Evolutionary conservation across 768 basidiomycete genomes (phyloP).

Genomic region (Tylopilus balloui): DNA sequence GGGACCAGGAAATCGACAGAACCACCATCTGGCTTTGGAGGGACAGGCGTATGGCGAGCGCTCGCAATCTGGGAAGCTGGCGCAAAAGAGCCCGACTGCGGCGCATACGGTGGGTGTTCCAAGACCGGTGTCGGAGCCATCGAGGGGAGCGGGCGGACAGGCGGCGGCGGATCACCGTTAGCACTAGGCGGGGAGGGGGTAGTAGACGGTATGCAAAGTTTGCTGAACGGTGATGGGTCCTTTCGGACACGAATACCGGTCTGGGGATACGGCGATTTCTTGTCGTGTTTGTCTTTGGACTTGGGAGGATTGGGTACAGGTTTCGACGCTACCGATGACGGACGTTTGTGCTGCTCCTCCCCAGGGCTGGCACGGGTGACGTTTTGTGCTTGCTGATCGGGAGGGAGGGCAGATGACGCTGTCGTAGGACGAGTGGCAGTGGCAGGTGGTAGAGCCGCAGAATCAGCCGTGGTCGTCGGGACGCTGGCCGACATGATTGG

Average conservation of each 20-base stretch:
- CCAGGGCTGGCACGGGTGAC: not conserved
- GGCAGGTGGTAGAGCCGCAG: not conserved
- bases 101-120: constrained; percentile 13
- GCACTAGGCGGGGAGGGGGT: constrained; percentile 11
- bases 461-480: not conserved
- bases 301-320: constrained; percentile 20
- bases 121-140: constrained; percentile 9
- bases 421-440: not conserved
- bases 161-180: constrained; percentile 8
- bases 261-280: constrained; percentile 40
- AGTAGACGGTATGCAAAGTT: constrained; percentile 3
- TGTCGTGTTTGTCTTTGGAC: constrained; percentile 39
- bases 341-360: constrained; percentile 16
- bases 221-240: constrained; percentile 23
- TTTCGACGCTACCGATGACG: constrained; percentile 9
- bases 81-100: constrained; percentile 11
- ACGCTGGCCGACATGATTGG: constrained; percentile 25
- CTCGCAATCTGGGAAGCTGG: constrained; percentile 3
- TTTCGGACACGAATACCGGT: constrained; percentile 47
- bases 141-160: constrained; percentile 9
- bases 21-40: constrained; percentile 16
- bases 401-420: not conserved
- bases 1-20: constrained; percentile 24
- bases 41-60: not conserved
- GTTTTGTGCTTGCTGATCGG: constrained; percentile 1